Base-by-base conservation (phyloP, 352 stramenopile species). In the Aphanomyces invadans region DNA sequence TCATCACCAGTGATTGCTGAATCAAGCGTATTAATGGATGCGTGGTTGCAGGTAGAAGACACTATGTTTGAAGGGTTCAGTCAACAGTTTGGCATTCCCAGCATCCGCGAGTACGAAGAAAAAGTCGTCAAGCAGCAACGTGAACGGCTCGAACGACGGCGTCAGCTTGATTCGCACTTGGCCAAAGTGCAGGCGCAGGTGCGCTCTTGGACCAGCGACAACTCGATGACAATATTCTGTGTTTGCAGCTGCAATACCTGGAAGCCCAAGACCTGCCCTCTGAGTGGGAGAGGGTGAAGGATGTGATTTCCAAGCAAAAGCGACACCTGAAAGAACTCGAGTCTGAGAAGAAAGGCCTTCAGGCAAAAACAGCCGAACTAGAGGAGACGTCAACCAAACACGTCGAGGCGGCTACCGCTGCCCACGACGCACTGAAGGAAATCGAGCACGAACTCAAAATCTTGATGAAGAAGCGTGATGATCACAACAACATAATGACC, bases 101-200 rank as follows among this genome's bases (percentile, higher is more conserved):
- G 80, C 60, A 92, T 96, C 52, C 85, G 86, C 25, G 74, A 90
- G 5, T 98, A 98, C 70, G 93, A 98, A 76, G 89, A 97, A 64
- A 95, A 88, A 21, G 90, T 97, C 11, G 72, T 96, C 2, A 95
- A 97, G 71, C 81, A 82, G 2, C 81, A 90, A 39, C 74, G 88
- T 29, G 76, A 88, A 31, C 72, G 79, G n/a, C 73, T 83, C 46
- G 79, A 90, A 7, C 89, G 76, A 60, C 77, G 80, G 25, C 84
- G 81, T 21, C 86, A 83, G 66, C 84, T 92, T 38, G 76, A 79
- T 2, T 79, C 88, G 49, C 84, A 95, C 44, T 83, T 90, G 74
- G 72, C 80, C n/a, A 95, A 95, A 71, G 70, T 95, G 5, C 68
- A 86, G 49, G 84, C 86, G 31, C 84, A 95, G 75, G 83, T 91